Percentiles rank a stretch among this genome's conserved stretches.
phyloP scores from a whole-genome alignment of 768 basidiomycete genomes.

The Candolleomyces efflorescens region DNA sequence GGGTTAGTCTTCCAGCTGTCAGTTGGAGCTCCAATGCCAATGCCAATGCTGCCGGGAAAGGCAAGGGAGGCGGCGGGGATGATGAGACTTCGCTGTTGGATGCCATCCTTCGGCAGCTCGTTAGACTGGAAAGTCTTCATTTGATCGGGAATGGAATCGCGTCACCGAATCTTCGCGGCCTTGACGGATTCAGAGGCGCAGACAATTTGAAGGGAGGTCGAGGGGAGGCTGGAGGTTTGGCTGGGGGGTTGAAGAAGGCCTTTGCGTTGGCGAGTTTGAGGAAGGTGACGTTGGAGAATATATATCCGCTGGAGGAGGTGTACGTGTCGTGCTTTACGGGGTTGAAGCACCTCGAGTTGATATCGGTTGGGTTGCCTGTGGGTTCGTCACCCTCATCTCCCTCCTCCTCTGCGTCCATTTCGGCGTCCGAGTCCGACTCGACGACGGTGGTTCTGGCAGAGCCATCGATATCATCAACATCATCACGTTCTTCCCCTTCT shows the following conservation, averaged over 20 bases:
- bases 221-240: neutral
- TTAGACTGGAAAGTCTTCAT: constrained; percentile 1
- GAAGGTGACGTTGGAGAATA: constrained; percentile 6
- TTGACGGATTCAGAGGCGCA: neutral
- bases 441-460: no score
- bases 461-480: no score
- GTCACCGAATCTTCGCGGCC: neutral
- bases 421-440: no score
- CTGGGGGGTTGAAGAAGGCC: neutral
- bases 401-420: neutral
- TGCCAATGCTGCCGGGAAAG: no score
- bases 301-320: constrained; percentile 1
- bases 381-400: neutral
- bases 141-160: constrained; percentile 1
- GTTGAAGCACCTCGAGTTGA: constrained; percentile 3
- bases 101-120: neutral
- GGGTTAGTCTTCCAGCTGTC: neutral
- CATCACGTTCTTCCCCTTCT: neutral
- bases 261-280: neutral
- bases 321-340: neutral
- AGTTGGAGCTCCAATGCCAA: no score
- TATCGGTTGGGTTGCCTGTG: neutral
- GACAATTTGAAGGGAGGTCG: neutral
- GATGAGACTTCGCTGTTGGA: neutral
- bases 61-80: no score